phyloP scores from a whole-genome alignment of 371 early-diverging fungal genomes.

The Coemansia sp. region DNA sequence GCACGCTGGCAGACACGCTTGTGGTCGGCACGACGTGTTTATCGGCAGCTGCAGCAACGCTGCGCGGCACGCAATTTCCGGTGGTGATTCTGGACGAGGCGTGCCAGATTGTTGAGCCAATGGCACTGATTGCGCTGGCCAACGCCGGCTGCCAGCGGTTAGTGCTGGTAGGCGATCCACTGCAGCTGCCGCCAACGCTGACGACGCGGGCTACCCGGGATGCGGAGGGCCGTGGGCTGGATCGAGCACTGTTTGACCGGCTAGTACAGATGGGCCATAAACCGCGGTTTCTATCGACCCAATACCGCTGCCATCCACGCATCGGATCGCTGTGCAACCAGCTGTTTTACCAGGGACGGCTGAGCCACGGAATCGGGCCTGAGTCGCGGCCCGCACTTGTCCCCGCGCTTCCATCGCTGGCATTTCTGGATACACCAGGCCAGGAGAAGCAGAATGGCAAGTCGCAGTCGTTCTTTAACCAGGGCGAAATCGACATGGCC shows the following conservation, averaged over 20 bases:
- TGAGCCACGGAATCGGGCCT: constrained; percentile 61
- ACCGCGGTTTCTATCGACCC: constrained; percentile 74
- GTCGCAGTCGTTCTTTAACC: constrained; percentile 51
- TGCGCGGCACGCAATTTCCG: constrained; percentile 61
- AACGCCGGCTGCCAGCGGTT: constrained; percentile 63
- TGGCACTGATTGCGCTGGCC: constrained; percentile 78
- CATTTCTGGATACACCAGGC: constrained; percentile 65
- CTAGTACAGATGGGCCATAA: constrained; percentile 57
- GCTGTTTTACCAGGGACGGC: constrained; percentile 71
- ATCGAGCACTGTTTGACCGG: constrained; percentile 85
- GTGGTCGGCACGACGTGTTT: constrained; percentile 82
- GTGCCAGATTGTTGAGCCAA: constrained; percentile 84
- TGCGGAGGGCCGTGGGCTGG: constrained; percentile 64
- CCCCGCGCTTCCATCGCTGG: constrained; percentile 61
- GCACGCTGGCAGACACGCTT: constrained; percentile 53
- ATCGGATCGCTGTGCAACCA: constrained; percentile 76
- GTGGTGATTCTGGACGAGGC: constrained; percentile 88
- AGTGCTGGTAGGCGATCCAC: constrained; percentile 91
- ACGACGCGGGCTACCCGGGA: constrained; percentile 46
- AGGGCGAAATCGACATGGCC: constrained; percentile 42
- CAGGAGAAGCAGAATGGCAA: constrained; percentile 40
- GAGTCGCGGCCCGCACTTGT: constrained; percentile 60
- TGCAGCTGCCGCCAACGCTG: constrained; percentile 86
- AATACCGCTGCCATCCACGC: constrained; percentile 88
- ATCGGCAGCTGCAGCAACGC: constrained; percentile 71